A percentile compares a stretch with the other conserved stretches of the same genome.
Conservation (phyloP, 2,329 filamentous ascomycete genomes). For the Chaetomium sp. region DNA sequence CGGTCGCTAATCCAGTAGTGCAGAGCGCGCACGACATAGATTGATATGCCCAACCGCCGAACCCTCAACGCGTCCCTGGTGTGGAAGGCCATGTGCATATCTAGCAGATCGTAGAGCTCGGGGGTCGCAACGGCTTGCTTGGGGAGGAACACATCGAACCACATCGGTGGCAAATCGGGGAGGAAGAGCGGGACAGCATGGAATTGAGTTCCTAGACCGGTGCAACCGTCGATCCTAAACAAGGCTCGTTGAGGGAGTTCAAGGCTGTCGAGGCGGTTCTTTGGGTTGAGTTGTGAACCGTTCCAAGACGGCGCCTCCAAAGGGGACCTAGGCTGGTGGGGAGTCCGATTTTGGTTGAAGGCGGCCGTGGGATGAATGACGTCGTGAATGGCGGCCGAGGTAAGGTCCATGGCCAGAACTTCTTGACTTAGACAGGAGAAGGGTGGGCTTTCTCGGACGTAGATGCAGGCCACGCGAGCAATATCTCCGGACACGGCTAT, state of each 20-base stretch:
- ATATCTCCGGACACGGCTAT: neutral
- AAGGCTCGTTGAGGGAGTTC: constrained; percentile 37
- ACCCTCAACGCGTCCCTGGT: constrained; percentile 45
- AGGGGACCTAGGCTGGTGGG: neutral
- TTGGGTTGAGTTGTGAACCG: constrained; percentile 49
- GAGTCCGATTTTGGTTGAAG: constrained; percentile 29
- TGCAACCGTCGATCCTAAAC: constrained; percentile 55
- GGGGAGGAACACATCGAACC: constrained; percentile 53
- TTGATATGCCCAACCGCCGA: constrained; percentile 44
- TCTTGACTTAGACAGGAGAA: neutral
- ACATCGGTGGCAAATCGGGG: constrained; percentile 39
- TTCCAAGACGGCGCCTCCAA: constrained; percentile 33
- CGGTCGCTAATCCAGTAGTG: constrained; percentile 41
- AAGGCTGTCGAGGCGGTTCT: constrained; percentile 54
- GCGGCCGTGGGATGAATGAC: constrained; percentile 54
- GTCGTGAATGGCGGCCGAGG: constrained; percentile 45
- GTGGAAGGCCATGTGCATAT: constrained; percentile 48
- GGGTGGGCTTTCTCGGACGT: neutral
- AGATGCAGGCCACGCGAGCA: neutral
- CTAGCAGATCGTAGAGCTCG: constrained; percentile 40
- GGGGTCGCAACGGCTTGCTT: constrained; percentile 39
- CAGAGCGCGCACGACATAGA: constrained; percentile 48
- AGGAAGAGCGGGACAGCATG: constrained; percentile 50
- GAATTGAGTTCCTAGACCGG: constrained; percentile 51
- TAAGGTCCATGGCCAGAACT: constrained; percentile 45